Percentiles rank a stretch among this genome's conserved stretches.
Conservation (phyloP, 768 basidiomycete species). For the Phanerochaete carnosa region DNA sequence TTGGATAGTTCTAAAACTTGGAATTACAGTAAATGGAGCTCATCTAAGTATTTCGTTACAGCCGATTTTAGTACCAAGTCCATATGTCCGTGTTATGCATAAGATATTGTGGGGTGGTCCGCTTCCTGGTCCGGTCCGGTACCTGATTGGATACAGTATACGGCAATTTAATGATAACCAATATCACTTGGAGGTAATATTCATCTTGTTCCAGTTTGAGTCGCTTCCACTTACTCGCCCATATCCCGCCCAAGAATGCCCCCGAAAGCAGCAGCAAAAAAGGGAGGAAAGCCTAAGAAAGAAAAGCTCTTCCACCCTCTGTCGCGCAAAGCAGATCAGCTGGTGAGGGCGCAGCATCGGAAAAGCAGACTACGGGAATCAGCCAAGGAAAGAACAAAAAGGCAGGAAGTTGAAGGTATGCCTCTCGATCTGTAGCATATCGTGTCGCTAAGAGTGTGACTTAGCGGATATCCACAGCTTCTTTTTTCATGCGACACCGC, state of each 20-base stretch:
- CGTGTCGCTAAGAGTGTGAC: background rate
- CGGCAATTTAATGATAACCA: no score
- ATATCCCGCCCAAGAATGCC: constrained; percentile 15
- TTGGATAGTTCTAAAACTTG: no score
- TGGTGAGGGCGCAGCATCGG: constrained; percentile 62
- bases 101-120: no score
- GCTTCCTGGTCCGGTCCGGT: no score
- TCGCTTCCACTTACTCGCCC: background rate
- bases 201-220: no score
- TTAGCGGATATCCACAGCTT: constrained; percentile 72
- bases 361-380: constrained; percentile 63
- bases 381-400: constrained; percentile 53
- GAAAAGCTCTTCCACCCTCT: constrained; percentile 82
- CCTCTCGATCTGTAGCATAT: background rate
- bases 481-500: constrained; percentile 70
- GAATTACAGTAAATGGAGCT: no score
- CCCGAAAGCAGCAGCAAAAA: constrained; percentile 28
- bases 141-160: no score
- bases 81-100: no score
- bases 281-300: constrained; percentile 44
- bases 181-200: no score
- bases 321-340: constrained; percentile 79
- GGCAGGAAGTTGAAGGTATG: constrained; percentile 52
- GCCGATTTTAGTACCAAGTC: no score
- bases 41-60: no score